phyloP scores from a whole-genome alignment of 495 filamentous ascomycete genomes.

The Cryomyces antarcticus region DNA sequence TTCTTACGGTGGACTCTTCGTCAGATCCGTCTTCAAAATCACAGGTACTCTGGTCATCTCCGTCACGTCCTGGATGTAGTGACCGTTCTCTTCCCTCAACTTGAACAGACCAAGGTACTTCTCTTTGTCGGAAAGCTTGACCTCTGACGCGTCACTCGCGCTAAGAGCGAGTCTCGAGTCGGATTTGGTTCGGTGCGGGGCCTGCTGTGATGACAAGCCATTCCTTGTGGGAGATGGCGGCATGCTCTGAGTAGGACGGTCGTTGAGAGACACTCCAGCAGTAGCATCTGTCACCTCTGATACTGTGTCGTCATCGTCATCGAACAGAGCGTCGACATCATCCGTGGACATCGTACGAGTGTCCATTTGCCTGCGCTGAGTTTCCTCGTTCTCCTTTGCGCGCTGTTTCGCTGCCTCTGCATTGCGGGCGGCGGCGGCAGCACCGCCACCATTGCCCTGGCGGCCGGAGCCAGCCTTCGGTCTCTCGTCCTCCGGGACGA shows the following conservation, averaged over 20 bases:
- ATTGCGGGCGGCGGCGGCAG: slow-evolving; percentile 53
- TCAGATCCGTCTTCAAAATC: slow-evolving; percentile 92
- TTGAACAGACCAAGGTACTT: slow-evolving; percentile 84
- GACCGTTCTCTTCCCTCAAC: slow-evolving; percentile 76
- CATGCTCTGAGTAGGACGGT: slow-evolving; percentile 83
- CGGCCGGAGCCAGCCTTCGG: slow-evolving; percentile 55
- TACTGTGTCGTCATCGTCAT: slow-evolving; percentile 73
- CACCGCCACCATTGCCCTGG: slow-evolving; percentile 31
- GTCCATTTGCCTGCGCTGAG: slow-evolving; percentile 74
- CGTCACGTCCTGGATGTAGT: slow-evolving; percentile 92
- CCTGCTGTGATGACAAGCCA: slow-evolving; percentile 40
- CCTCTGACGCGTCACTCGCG: slow-evolving; percentile 47
- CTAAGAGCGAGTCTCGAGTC: slow-evolving; percentile 73
- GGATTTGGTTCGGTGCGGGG: slow-evolving; percentile 72
- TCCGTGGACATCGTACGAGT: slow-evolving; percentile 78
- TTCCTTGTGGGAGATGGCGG: slow-evolving; percentile 78
- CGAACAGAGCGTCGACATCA: slow-evolving; percentile 81
- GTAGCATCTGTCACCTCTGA: slow-evolving; percentile 73
- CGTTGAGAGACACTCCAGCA: slow-evolving; percentile 61
- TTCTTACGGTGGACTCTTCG: slow-evolving; percentile 96
- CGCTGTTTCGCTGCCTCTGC: slow-evolving; percentile 62
- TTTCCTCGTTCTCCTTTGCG: slow-evolving; percentile 67
- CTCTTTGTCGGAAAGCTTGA: slow-evolving; percentile 77
- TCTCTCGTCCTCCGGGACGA: slow-evolving; percentile 90
- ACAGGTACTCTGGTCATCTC: slow-evolving; percentile 95